A percentile compares a stretch with the other conserved stretches of the same genome.
phyloP scores from a whole-genome alignment of 2,329 filamentous ascomycete species.

The Penicillium concentricum region DNA sequence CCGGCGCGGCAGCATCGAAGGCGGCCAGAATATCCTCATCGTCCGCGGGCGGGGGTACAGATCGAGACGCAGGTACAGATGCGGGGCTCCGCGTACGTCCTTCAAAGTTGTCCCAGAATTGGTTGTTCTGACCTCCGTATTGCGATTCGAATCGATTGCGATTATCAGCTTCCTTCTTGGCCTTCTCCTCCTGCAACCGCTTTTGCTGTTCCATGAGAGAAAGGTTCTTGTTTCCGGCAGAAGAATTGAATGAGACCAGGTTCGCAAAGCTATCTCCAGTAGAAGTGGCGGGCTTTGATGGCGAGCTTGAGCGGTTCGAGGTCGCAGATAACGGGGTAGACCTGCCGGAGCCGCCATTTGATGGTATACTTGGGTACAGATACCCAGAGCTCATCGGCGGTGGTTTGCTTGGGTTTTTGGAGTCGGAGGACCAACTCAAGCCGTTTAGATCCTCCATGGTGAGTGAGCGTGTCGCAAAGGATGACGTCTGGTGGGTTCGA shows the following conservation, averaged over 20 bases:
- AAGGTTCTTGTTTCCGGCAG: conserved; percentile 62
- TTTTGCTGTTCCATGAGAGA: conserved; percentile 64
- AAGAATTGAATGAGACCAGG: conserved; percentile 58
- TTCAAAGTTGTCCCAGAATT: conserved; percentile 74
- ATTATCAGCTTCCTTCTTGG: conserved; percentile 71
- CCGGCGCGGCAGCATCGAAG: conserved; percentile 59
- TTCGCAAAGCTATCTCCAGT: conserved; percentile 60
- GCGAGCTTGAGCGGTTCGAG: conserved; percentile 34
- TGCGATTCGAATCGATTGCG: conserved; percentile 70
- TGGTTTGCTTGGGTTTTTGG: conserved; percentile 36
- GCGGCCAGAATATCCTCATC: conserved; percentile 62
- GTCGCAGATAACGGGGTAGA: conserved; percentile 43
- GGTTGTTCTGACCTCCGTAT: conserved; percentile 66
- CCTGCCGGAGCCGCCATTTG: conserved; percentile 42
- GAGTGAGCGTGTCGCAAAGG: conserved; percentile 10
- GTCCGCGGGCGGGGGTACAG: conserved; percentile 47
- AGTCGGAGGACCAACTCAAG: conserved; percentile 44
- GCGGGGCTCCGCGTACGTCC: conserved; percentile 47
- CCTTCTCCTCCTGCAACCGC: conserved; percentile 73
- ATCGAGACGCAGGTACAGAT: conserved; percentile 50
- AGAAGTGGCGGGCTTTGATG: conserved; percentile 42
- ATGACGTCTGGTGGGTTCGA: conserved; percentile 19
- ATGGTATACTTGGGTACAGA: conserved; percentile 37
- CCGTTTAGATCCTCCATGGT: conserved; percentile 51
- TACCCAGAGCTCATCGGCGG: conserved; percentile 37